Evolutionary conservation across 257 asterid species (phyloP).

Genomic region (Lycium ferocissimum): DNA sequence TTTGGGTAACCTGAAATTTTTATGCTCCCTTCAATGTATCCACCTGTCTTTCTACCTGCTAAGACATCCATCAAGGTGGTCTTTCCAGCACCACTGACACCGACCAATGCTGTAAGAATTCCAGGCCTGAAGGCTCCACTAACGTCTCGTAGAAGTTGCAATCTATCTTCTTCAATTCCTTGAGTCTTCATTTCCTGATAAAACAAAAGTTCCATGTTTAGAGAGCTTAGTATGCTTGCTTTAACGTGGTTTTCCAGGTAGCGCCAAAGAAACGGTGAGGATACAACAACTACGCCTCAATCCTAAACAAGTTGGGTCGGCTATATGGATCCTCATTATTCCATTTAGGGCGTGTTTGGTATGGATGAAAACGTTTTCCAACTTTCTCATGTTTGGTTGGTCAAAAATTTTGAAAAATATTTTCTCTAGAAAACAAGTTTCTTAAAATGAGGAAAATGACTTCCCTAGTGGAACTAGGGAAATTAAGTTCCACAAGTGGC

Average conservation of each 20-base stretch:
- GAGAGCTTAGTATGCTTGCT: background rate
- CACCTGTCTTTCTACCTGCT: constrained; percentile 89
- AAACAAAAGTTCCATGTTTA: constrained; percentile 13
- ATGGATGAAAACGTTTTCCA: too few species aligned
- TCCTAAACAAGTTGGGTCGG: background rate
- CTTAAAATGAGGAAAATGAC: too few species aligned
- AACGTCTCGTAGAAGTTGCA: constrained; percentile 71
- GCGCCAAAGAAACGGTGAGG: background rate
- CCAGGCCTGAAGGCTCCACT: constrained; percentile 92
- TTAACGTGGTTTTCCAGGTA: background rate
- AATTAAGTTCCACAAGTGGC: too few species aligned
- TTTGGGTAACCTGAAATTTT: constrained; percentile 79
- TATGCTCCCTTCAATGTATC: constrained; percentile 75
- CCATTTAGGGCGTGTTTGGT: background rate
- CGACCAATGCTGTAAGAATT: constrained; percentile 77
- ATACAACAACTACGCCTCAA: background rate
- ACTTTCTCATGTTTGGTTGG: too few species aligned
- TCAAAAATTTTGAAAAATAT: too few species aligned
- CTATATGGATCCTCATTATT: background rate
- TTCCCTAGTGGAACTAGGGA: too few species aligned
- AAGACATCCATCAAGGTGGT: constrained; percentile 92
- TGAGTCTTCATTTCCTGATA: constrained; percentile 79
- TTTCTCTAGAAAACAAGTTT: too few species aligned
- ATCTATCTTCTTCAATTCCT: constrained; percentile 64
- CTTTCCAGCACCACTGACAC: constrained; percentile 96